phyloP scores from a whole-genome alignment of 2,329 filamentous ascomycete genomes.

The Drechslerella coelobrocha region DNA sequence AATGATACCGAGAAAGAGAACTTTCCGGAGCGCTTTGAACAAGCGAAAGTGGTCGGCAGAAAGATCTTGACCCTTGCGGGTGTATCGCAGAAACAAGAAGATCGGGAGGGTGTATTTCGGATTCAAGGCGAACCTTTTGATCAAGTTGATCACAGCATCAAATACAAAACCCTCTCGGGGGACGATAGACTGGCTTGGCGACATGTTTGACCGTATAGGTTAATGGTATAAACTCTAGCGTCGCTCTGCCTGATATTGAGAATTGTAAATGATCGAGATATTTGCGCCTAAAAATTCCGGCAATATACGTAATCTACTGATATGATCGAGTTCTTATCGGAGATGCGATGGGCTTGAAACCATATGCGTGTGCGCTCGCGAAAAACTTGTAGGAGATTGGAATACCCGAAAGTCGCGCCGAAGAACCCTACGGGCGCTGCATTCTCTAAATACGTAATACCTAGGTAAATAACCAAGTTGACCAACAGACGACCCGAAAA shows the following conservation, averaged over 20 bases:
- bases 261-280: too few species aligned
- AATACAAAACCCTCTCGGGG: constrained; percentile 47
- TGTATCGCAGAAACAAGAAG: constrained; percentile 69
- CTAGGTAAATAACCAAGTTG: too few species aligned
- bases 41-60: constrained; percentile 64
- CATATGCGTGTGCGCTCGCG: too few species aligned
- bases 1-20: constrained; percentile 65
- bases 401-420: neutral
- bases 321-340: too few species aligned
- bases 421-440: constrained; percentile 19
- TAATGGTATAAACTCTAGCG: too few species aligned
- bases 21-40: constrained; percentile 64
- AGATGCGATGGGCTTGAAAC: too few species aligned
- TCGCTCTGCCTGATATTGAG: too few species aligned
- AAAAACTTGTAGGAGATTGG: too few species aligned
- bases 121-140: constrained; percentile 70
- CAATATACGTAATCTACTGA: too few species aligned
- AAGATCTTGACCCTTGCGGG: constrained; percentile 67
- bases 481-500: too few species aligned
- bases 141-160: constrained; percentile 37
- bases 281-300: too few species aligned
- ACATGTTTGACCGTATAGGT: too few species aligned
- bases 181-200: constrained; percentile 43
- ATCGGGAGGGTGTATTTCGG: constrained; percentile 70
- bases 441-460: constrained; percentile 35